Percentiles rank a stretch among this genome's conserved stretches.
phyloP scores from a whole-genome alignment of 306 rosid genomes.

The Rosa persica region DNA sequence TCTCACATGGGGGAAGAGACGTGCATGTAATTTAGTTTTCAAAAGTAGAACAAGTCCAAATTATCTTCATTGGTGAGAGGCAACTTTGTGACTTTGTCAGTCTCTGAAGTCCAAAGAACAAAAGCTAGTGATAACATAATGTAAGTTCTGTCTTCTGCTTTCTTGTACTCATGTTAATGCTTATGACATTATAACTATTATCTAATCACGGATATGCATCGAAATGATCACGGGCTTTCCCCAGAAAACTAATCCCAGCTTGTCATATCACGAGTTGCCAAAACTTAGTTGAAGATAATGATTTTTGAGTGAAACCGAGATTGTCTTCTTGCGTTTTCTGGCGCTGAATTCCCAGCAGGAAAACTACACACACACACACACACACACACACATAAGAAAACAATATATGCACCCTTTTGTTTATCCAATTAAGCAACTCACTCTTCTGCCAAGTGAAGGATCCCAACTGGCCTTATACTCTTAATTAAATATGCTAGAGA shows the following conservation, averaged over 20 bases:
- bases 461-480: background rate
- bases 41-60: slow-evolving; percentile 6
- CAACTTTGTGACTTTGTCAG: background rate
- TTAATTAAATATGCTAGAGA: no score
- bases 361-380: background rate
- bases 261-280: slow-evolving; percentile 21
- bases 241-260: background rate
- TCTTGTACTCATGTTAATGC: background rate
- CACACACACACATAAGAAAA: background rate
- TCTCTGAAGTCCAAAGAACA: background rate
- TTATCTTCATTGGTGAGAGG: background rate
- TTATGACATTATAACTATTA: background rate
- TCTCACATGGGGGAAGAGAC: background rate
- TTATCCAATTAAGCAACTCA: slow-evolving; percentile 1
- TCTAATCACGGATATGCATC: slow-evolving; percentile 23
- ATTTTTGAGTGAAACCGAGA: background rate
- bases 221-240: slow-evolving; percentile 24
- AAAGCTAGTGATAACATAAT: background rate
- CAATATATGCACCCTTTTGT: slow-evolving; percentile 6
- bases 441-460: background rate
- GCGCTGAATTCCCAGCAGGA: background rate
- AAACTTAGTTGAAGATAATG: slow-evolving; percentile 4
- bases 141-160: background rate
- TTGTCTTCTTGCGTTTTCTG: background rate
- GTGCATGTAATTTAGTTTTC: background rate